These are phyloP conservation scores for Phytopythium boreale DNA, from an alignment of 352 stramenopile genomes.

Conservation along the genomic window DNA sequence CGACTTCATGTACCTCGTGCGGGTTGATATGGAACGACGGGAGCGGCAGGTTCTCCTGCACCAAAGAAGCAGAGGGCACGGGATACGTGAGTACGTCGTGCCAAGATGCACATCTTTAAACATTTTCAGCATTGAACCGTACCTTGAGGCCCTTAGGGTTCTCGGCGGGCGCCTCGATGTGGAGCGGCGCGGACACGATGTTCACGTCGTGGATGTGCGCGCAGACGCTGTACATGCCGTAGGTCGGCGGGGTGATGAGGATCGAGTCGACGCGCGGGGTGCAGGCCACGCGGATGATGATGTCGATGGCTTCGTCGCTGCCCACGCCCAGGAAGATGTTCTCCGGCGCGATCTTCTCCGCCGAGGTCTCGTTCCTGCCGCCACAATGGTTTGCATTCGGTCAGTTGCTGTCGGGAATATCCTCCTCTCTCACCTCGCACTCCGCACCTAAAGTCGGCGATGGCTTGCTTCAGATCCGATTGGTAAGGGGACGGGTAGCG, in stretches of 20 bases:
- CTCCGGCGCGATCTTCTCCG: constrained; percentile 66
- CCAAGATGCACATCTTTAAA: background rate
- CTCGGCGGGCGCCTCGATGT: constrained; percentile 47
- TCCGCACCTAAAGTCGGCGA: constrained; percentile 74
- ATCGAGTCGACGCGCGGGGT: constrained; percentile 92
- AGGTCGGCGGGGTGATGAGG: constrained; percentile 96
- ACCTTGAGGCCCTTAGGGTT: constrained; percentile 72
- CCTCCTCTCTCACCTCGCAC: constrained; percentile 12
- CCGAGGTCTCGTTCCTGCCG: constrained; percentile 45
- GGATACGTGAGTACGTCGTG: background rate
- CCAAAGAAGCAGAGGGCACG: background rate
- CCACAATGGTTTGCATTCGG: background rate
- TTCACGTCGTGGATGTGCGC: constrained; percentile 97
- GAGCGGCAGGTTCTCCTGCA: constrained; percentile 37
- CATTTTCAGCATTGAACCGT: background rate
- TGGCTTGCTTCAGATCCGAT: constrained; percentile 88
- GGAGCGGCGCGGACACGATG: constrained; percentile 92
- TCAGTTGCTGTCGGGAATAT: background rate
- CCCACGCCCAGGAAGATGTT: constrained; percentile 98
- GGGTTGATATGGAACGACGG: constrained; percentile 84
- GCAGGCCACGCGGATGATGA: constrained; percentile 97
- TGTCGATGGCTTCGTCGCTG: constrained; percentile 98
- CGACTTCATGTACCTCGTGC: constrained; percentile 30
- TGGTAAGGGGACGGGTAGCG: constrained; percentile 97
- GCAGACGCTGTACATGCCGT: constrained; percentile 99